Conservation (phyloP, 345 rosid species). For the Corchorus olitorius region DNA sequence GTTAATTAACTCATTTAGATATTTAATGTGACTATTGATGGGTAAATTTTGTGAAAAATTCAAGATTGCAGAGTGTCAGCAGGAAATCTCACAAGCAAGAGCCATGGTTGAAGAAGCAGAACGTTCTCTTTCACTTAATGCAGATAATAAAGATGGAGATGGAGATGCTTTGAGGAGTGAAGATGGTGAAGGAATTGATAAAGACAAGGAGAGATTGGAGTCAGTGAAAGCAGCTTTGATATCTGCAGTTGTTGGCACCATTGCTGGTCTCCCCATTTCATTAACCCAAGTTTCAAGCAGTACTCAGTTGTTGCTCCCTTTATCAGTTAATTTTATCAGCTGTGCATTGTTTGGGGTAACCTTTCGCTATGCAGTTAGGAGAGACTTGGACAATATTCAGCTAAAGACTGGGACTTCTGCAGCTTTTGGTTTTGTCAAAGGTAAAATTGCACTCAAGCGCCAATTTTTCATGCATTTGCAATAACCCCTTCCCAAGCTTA, state of each 20-base stretch:
- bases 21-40: slow-evolving; percentile 2
- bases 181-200: slow-evolving; percentile 31
- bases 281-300: slow-evolving; percentile 52
- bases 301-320: slow-evolving; percentile 61
- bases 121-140: slow-evolving; percentile 41
- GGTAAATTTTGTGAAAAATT: slow-evolving; percentile 9
- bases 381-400: slow-evolving; percentile 73
- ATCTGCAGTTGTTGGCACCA: slow-evolving; percentile 77
- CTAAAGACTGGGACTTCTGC: slow-evolving; percentile 76
- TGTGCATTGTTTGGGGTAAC: slow-evolving; percentile 90
- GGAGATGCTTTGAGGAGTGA: slow-evolving; percentile 13
- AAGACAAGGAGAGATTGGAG: slow-evolving; percentile 73
- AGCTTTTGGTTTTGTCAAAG: slow-evolving; percentile 82
- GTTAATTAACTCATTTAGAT: not conserved
- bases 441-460: slow-evolving; percentile 32
- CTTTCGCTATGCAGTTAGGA: slow-evolving; percentile 71
- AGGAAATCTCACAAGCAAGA: slow-evolving; percentile 70
- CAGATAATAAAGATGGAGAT: slow-evolving; percentile 18
- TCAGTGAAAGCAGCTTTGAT: slow-evolving; percentile 71
- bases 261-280: slow-evolving; percentile 64
- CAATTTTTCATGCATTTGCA: no score
- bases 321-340: slow-evolving; percentile 62
- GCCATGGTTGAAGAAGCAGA: slow-evolving; percentile 81
- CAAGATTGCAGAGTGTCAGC: slow-evolving; percentile 82
- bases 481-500: not conserved